phyloP scores from a whole-genome alignment of 1,284 basidiomycete genomes.

The Fomitopsis palustris region DNA sequence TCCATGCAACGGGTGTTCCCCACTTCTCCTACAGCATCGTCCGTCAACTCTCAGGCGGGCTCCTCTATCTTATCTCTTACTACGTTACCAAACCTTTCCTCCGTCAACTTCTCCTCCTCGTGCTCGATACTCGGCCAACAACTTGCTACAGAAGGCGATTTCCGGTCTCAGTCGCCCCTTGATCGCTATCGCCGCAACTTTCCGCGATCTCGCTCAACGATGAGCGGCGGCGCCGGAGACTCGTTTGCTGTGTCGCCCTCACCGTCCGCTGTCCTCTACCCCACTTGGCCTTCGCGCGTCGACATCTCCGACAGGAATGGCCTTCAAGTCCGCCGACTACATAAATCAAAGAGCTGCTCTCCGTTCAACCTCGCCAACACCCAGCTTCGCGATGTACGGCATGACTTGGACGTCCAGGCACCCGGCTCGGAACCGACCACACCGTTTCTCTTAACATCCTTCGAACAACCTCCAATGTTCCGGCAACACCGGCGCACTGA shows the following conservation, averaged over 20 bases:
- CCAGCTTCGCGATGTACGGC: neutral
- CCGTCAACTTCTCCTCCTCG: conserved; percentile 2
- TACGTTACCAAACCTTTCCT: neutral
- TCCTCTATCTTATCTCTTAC: conserved; percentile 13
- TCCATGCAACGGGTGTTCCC: neutral
- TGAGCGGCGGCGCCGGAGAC: conserved; percentile 17
- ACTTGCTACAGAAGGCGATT: conserved; percentile 2
- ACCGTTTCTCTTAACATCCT: neutral
- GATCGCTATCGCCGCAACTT: conserved; percentile 2
- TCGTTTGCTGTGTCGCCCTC: conserved; percentile 12
- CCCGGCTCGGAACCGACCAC: conserved; percentile 9
- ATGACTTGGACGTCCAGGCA: neutral
- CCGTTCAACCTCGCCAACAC: neutral
- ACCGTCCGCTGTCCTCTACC: conserved; percentile 9
- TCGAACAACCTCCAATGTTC: neutral
- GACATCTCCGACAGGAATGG: conserved; percentile 3
- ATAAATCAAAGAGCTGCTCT: conserved; percentile 9
- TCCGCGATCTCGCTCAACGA: conserved; percentile 15
- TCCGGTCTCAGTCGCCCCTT: neutral
- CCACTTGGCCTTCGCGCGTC: conserved; percentile 10
- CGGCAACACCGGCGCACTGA: conserved; percentile 4
- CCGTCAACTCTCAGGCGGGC: conserved; percentile 8
- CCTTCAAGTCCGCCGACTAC: conserved; percentile 8
- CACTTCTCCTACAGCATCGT: neutral
- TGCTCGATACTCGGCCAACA: conserved; percentile 3